phyloP scores from a whole-genome alignment of 192 early-diverging fungal species.

The Umbelopsis ramanniana region DNA sequence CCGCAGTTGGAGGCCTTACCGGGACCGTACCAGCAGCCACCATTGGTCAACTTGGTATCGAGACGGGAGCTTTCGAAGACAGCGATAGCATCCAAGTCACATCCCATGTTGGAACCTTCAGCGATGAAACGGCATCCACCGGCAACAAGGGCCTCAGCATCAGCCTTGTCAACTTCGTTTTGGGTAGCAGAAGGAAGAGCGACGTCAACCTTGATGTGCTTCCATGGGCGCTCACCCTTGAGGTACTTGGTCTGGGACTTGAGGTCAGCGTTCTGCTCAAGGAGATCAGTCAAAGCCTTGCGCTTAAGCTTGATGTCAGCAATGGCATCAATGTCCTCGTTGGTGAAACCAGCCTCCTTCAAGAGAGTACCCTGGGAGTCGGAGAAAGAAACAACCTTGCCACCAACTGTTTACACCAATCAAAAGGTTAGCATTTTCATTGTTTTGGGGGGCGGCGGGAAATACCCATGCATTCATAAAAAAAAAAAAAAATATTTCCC shows the following conservation, averaged over 20 bases:
- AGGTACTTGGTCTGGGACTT: slow-evolving; percentile 52
- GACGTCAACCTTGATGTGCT: slow-evolving; percentile 49
- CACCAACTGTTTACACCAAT: slow-evolving; percentile 37
- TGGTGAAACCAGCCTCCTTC: slow-evolving; percentile 54
- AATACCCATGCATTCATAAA: no score
- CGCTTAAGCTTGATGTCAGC: slow-evolving; percentile 59
- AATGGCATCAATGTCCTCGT: slow-evolving; percentile 52
- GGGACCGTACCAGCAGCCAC: slow-evolving; percentile 47
- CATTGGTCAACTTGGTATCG: slow-evolving; percentile 26
- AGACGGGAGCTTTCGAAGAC: slow-evolving; percentile 49
- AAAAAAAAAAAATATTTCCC: no score
- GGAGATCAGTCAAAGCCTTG: slow-evolving; percentile 50
- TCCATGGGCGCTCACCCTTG: slow-evolving; percentile 57
- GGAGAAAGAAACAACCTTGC: slow-evolving; percentile 54
- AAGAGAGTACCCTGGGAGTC: slow-evolving; percentile 57
- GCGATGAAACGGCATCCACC: slow-evolving; percentile 54
- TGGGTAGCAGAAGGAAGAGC: slow-evolving; percentile 62
- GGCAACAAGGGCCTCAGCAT: slow-evolving; percentile 53
- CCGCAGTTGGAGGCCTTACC: slow-evolving; percentile 63
- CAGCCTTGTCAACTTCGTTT: slow-evolving; percentile 60
- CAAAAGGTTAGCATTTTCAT: not conserved
- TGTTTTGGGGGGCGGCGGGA: no score
- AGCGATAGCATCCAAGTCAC: slow-evolving; percentile 58
- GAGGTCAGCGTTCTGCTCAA: slow-evolving; percentile 43
- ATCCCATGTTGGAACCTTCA: slow-evolving; percentile 63